Base-by-base conservation (phyloP, 306 rosid genomes). In the Notholithocarpus densiflorus region DNA sequence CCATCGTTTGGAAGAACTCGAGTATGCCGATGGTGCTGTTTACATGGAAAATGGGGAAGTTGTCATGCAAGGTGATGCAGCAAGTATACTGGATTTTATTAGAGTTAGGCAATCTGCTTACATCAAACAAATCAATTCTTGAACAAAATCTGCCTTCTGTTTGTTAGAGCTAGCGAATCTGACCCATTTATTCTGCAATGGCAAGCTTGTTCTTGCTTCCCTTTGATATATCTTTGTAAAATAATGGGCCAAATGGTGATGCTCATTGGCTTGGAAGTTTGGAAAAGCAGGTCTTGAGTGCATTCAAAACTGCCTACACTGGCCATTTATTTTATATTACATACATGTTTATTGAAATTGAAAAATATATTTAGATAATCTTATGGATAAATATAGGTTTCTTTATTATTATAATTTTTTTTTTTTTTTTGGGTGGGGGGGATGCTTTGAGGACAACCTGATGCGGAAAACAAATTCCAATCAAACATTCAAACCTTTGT, bases 1-100 rank as follows among this genome's bases (percentile, higher is more conserved):
- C 37, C 97, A 93, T 89, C 97, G 98, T 74, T 84, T 91, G 75
- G 98, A 93, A 88, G 97, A 93, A 83, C 94, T 91, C 17, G 87
- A 84, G 52, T 82, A 88, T 83, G 96, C 97, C 17, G 97, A 93
- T 80, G 97, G 97, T 59, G 96, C 94, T 77, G 80, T 93, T 71
- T 93, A 91, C 86, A 91, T 93, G 97, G 97, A 93, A 76, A 91
- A 89, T 13, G 97, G 97, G 80, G 80, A 83, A 81, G 90, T 93
- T 68, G 87, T 87, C 56, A 76, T 69, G 89, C 86, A 82, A 55
- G 96, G 96, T 34, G 90, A 88, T 76, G 90, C 83, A 0, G 40
- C 87, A 24, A 88, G 75, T 80, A 75, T 91, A 65, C 81, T 62
- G 81, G 82, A 79, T 76, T 91, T 89, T 86, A 91, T 90, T 80